phyloP scores from a whole-genome alignment of 2,329 filamentous ascomycete genomes.

The Penicillium sp. region DNA sequence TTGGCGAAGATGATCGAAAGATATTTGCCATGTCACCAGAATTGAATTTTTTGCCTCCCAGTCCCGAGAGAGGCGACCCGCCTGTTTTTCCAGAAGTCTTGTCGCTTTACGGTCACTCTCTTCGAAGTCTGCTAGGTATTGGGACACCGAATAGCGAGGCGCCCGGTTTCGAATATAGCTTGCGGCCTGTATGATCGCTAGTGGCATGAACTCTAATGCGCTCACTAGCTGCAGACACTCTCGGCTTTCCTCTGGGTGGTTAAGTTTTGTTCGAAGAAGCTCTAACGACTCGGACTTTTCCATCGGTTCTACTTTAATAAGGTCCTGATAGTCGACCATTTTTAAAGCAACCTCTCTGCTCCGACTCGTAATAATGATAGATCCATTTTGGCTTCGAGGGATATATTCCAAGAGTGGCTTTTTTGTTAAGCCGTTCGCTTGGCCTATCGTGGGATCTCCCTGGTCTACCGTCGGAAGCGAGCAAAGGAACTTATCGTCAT shows the following conservation, averaged over 20 bases:
- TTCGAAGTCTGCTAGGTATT: neutral
- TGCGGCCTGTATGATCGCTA: neutral
- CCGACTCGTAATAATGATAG: neutral
- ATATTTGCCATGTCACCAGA: neutral
- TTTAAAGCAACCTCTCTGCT: neutral
- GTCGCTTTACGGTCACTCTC: neutral
- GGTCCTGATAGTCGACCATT: neutral
- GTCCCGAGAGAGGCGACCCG: neutral
- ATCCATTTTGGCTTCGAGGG: neutral
- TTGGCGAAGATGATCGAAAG: neutral
- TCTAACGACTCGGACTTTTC: neutral
- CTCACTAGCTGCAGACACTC: neutral
- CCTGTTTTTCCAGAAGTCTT: neutral
- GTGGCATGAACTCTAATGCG: neutral
- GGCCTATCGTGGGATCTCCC: neutral
- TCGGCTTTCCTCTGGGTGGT: neutral
- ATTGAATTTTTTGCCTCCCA: slow-evolving; percentile 1
- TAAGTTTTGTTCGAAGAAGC: neutral
- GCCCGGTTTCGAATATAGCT: neutral
- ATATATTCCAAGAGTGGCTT: neutral
- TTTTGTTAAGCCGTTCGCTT: neutral
- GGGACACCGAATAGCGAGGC: neutral
- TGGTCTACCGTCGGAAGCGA: neutral
- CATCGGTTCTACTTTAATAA: neutral
- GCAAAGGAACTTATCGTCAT: neutral